Base-by-base conservation (phyloP, 345 rosid genomes). In the Clarkia xantiana region DNA sequence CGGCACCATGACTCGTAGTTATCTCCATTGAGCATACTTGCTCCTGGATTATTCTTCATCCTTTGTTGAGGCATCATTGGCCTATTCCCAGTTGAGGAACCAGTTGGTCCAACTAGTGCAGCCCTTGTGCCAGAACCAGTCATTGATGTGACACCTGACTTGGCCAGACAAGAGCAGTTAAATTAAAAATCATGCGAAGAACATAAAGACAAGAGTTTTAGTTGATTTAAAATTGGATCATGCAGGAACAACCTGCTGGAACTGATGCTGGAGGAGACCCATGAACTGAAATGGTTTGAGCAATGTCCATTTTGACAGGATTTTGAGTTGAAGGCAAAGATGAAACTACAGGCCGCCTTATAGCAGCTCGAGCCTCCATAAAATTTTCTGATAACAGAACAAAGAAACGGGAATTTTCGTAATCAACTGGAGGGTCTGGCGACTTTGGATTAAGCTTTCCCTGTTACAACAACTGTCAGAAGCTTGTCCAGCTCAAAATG, bases 321-420 rank as follows among this genome's bases (percentile, higher is more conserved):
- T 81, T 78, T 64, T 75, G 93, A 58, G 61, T 84, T 51, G 84
- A 57, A 50, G 83, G 57, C 69, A 86, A 60, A 75, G 59, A 79
- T 56, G 85, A 42, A 59, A 61, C 69, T 65, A 83, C 87, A 55
- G 90, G 60, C 57, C 71, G 73, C 70, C 86, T 81, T 60, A 91
- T 73, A 70, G 94, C 84, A 65, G 84, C 72, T 63, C 83, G 74
- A 45, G 96, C 98, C 76, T 86, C 97, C 77, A 79, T 68, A 70
- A 91, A 91, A 55, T 70, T 80, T 56, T 84, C 95, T 14, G 98
- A 80, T 66, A 91, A 80, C 42, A 91, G 72, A 62, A 82, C 75
- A 69, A 91, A 95, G 71, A 65, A 80, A 47, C 78, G 86, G 51
- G 94, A 62, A 56, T 80, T 86, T 74, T 78, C 80, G 42, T 65